These are phyloP conservation scores for Claviceps maximensis DNA, from an alignment of 2,329 filamentous ascomycete species.

Conservation along the genomic window DNA sequence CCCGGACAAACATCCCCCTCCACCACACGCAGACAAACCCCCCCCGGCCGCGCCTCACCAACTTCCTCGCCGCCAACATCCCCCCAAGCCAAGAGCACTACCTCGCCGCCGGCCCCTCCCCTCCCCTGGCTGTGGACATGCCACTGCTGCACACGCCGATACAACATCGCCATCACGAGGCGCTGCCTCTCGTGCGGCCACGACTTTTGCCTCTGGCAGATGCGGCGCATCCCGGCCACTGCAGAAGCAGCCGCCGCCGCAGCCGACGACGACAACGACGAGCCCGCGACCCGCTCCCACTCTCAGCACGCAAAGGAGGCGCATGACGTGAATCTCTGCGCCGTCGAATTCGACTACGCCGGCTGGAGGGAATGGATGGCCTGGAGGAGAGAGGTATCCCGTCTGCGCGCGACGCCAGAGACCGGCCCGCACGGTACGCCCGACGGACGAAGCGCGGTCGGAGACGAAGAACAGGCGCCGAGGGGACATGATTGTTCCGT, in stretches of 20 bases:
- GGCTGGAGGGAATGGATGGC: slow-evolving; percentile 2
- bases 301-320: no score
- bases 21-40: not conserved
- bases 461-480: no score
- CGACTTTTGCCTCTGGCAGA: slow-evolving; percentile 17
- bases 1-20: not conserved
- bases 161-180: slow-evolving; percentile 20
- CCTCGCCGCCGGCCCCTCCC: slow-evolving; percentile 1
- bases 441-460: no score
- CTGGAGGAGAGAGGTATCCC: not conserved
- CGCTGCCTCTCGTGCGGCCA: slow-evolving; percentile 27
- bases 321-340: slow-evolving; percentile 7
- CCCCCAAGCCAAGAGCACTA: no score
- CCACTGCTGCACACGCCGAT: slow-evolving; percentile 15
- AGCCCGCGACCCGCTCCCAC: no score
- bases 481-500: slow-evolving; percentile 9
- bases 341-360: slow-evolving; percentile 20
- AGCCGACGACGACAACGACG: no score
- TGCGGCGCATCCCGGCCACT: slow-evolving; percentile 8
- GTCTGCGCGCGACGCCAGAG: not conserved
- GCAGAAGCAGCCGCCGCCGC: no score
- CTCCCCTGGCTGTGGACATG: slow-evolving; percentile 22
- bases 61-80: not conserved
- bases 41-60: not conserved
- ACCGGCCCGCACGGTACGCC: no score